phyloP scores from a whole-genome alignment of 2,329 filamentous ascomycete species.

The Hymenoscyphus repandus region DNA sequence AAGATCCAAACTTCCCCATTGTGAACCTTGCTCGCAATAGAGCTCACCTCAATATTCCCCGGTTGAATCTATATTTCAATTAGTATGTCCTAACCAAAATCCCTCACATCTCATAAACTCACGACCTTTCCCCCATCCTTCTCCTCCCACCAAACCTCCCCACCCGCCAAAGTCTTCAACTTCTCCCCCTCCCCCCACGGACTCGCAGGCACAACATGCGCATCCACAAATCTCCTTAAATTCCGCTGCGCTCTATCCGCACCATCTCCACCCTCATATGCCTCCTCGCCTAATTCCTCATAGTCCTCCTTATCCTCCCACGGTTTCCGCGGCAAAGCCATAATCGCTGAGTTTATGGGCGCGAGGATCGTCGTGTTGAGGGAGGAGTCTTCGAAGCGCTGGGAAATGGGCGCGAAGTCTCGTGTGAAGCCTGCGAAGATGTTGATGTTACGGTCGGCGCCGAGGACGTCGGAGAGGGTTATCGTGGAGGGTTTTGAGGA shows the following conservation, averaged over 20 bases:
- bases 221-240: slow-evolving; percentile 74
- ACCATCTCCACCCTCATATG: slow-evolving; percentile 71
- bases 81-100: background rate
- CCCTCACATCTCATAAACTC: slow-evolving; percentile 30
- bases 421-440: slow-evolving; percentile 79
- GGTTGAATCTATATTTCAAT: slow-evolving; percentile 61
- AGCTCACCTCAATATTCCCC: slow-evolving; percentile 70
- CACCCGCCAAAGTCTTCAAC: slow-evolving; percentile 61
- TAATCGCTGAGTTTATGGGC: slow-evolving; percentile 78
- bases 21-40: slow-evolving; percentile 66
- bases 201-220: slow-evolving; percentile 69
- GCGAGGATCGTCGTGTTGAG: slow-evolving; percentile 81
- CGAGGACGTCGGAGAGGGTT: slow-evolving; percentile 79
- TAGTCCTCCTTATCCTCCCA: slow-evolving; percentile 80
- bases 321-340: slow-evolving; percentile 73
- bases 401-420: slow-evolving; percentile 63
- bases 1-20: slow-evolving; percentile 74
- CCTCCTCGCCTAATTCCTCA: slow-evolving; percentile 56
- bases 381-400: slow-evolving; percentile 60
- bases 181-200: slow-evolving; percentile 70
- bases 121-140: slow-evolving; percentile 63
- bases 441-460: slow-evolving; percentile 71
- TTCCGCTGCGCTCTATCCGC: slow-evolving; percentile 73
- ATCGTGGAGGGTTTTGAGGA: slow-evolving; percentile 41
- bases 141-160: slow-evolving; percentile 76